Evolutionary conservation across 2,329 filamentous ascomycete species (phyloP), one percentile per base, ranked within the genome.

Genomic region (Fusarium sp.): DNA sequence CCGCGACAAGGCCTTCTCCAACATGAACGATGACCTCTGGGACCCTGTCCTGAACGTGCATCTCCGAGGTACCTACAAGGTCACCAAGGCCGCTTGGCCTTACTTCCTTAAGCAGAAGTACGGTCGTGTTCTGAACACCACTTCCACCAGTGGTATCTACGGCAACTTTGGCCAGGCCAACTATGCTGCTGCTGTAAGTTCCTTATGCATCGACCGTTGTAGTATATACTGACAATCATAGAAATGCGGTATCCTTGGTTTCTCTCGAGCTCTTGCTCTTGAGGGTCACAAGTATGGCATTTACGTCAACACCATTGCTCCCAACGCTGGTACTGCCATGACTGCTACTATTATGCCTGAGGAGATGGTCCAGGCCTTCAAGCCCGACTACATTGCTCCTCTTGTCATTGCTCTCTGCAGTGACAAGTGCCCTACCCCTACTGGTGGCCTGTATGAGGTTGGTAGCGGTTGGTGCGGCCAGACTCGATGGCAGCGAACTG

Each of bases 161-260:
- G 96, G 96, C 74, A 99, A 98, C 88, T 99, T 99, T 79, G 96
- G 96, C 68, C 96, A 99, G 83, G 93, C 95, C 76, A 99, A 99
- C 87, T 99, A 99, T 81, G 88, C 96, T 67, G 93, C 95, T 62
- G 93, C 93, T 60, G 90, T 92, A 87, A 84, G 90, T 86, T 38
- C 3, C 42, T 41, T 10, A 4, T 20, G 16, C 21, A 18, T 18
- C 47, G 63, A 38, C 55, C 21, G 5, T 63, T 16, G 13, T 20
- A 26, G 35, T 23, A 23, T 24, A 11, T 24, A 56, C 74, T 77
- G 44, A 76, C 54, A 31, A 49, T n/a, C 29, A 15, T 70, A 92
- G 90, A 96, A 96, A 90, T 88, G 88, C 73, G 96, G 93, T 82
- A 98, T 99, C 71, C 91, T 99, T 41, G 96, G 96, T 66, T 93